A percentile compares a stretch with the other conserved stretches of the same genome.
These are phyloP conservation scores for Pichia sorboxylosa DNA, from an alignment of 1,139 yeast genomes.

Conservation along the genomic window DNA sequence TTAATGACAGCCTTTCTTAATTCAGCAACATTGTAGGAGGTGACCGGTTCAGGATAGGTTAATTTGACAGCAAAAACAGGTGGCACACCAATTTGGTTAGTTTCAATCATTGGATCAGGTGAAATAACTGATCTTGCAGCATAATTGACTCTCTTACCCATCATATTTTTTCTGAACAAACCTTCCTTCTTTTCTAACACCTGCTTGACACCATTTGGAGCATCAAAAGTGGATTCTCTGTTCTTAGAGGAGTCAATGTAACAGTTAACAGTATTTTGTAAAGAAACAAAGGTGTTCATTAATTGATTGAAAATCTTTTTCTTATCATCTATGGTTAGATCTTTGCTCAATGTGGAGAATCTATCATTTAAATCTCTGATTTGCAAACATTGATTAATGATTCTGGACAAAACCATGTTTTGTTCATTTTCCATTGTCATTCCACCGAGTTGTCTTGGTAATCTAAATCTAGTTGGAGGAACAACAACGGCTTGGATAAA, in stretches of 20 bases:
- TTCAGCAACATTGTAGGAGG: conserved; percentile 83
- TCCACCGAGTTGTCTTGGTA: conserved; percentile 95
- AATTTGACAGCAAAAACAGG: conserved; percentile 94
- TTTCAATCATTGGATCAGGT: conserved; percentile 96
- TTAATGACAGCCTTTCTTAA: conserved; percentile 90
- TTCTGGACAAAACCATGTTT: conserved; percentile 73
- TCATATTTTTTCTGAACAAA: conserved; percentile 95
- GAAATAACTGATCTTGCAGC: conserved; percentile 99
- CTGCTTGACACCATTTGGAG: conserved; percentile 87
- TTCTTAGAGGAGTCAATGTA: conserved; percentile 88
- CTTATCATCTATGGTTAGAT: conserved; percentile 55
- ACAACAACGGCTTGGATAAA: conserved; percentile 81
- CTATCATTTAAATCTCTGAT: conserved; percentile 86
- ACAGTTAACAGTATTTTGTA: conserved; percentile 92
- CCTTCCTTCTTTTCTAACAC: conserved; percentile 98
- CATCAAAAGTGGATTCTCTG: conserved; percentile 47
- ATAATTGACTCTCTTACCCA: conserved; percentile 98
- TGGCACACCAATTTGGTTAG: conserved; percentile 97
- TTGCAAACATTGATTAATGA: conserved; percentile 66
- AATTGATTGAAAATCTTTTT: conserved; percentile 73
- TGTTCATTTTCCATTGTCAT: conserved; percentile 92
- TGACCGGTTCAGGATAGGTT: conserved; percentile 97
- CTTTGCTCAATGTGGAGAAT: conserved; percentile 52
- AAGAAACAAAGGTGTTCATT: conserved; percentile 88
- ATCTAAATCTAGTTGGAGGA: conserved; percentile 92